Evolutionary conservation across 2,329 filamentous ascomycete genomes (phyloP).

Genomic region (Fusarium sp.): DNA sequence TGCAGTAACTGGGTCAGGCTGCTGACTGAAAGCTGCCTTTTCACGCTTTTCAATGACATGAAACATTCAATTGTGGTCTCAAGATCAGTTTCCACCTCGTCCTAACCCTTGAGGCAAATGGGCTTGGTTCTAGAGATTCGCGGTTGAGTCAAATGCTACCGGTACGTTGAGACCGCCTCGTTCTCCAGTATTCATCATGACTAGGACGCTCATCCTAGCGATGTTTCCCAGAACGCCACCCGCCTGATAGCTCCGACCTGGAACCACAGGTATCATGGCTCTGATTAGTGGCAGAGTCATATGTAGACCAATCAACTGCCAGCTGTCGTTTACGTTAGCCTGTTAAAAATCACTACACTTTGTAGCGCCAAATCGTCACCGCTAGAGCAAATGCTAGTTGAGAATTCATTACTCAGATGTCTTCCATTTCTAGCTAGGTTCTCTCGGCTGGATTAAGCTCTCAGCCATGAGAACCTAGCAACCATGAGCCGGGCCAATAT

Average conservation of each 20-base stretch:
- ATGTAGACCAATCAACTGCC: neutral
- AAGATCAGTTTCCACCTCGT: neutral
- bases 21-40: neutral
- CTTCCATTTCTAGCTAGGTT: neutral
- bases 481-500: neutral
- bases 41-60: neutral
- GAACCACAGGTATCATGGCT: neutral
- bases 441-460: too few species aligned
- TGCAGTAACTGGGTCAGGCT: neutral
- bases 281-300: neutral
- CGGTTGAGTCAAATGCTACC: neutral
- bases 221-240: neutral
- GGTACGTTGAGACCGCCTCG: neutral
- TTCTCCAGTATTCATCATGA: neutral
- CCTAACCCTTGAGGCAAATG: neutral
- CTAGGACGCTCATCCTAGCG: neutral
- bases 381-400: neutral
- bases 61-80: neutral
- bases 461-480: too few species aligned
- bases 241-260: neutral
- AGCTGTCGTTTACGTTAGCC: neutral
- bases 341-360: too few species aligned
- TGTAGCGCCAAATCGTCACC: neutral
- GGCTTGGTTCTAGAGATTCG: neutral
- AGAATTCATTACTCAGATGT: neutral